Evolutionary conservation across 371 early-diverging fungal genomes (phyloP), one percentile per base, ranked within the genome.

Genomic region (Mucor lusitanicus): DNA sequence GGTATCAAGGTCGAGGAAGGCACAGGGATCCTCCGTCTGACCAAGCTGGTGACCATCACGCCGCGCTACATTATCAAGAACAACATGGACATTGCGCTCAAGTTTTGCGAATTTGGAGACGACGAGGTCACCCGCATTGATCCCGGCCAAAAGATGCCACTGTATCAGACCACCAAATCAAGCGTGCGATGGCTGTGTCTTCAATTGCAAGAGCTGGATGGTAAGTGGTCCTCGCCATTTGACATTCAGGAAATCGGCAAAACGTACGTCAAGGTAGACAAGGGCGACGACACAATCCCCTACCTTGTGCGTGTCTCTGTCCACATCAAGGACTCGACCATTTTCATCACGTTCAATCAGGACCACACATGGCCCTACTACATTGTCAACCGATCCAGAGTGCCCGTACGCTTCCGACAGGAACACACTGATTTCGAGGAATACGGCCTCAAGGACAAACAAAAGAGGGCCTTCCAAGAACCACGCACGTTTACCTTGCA

Each of bases 1-100:
- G 95, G 94, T 9, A 84, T 92, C 8, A 78, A 76, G 42, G 85
- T 95, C 2, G 83, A 87, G 62, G 94, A 93, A 71, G 83, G 85
- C 3, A 58, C 74, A 12, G 90, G 89, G 56, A 81, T 81, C 67
- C 87, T 85, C 60, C 77, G 80, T 54, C 59, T 88, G 44, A 85
- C 87, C 13, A 94, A 92, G 64, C 78, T 95, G 8, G 89, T 95
- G 11, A 89, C 91, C 0, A 85, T 96, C 32, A 71, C 94, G 0
- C 92, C 97, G 17, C 87, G 98, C 3, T 97, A 88, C 73, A 88
- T 96, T n/a, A 64, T 96, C 19, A 88, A 90, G 69, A 97, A 94
- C 78, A 85, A 86, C 60, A 77, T 88, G 61, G 77, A 79, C 19
- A 70, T 87, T 9, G 73, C 86, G 5, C 37, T 95, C 13, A 77